Conservation (phyloP, 2,329 filamentous ascomycete species). For the Lizonia empirigonia region DNA sequence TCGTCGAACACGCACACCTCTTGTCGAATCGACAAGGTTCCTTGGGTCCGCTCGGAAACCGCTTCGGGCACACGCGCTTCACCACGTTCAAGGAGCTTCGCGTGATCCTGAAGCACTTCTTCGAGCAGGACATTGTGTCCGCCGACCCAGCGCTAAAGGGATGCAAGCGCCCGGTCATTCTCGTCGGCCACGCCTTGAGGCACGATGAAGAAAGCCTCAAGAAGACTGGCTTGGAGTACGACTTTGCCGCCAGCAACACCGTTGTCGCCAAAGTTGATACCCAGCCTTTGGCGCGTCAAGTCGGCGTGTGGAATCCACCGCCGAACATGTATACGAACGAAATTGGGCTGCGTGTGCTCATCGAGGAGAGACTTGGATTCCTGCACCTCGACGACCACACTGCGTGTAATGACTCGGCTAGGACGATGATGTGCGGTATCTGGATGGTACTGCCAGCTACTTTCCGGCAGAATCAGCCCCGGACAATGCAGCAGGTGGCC, state of each 20-base stretch:
- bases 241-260: constrained; percentile 12
- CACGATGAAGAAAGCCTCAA: constrained; percentile 30
- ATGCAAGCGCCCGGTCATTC: constrained; percentile 25
- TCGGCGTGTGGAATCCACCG: constrained; percentile 3
- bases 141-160: constrained; percentile 3
- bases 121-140: constrained; percentile 18
- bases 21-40: constrained; percentile 9
- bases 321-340: constrained; percentile 5
- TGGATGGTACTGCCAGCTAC: constrained; percentile 17
- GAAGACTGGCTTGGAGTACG: constrained; percentile 20
- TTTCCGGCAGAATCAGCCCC: not conserved
- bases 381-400: constrained; percentile 25
- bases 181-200: constrained; percentile 31
- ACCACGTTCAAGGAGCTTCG: constrained; percentile 19
- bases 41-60: constrained; percentile 25
- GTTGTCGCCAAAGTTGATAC: constrained; percentile 33
- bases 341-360: constrained; percentile 19
- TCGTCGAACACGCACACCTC: constrained; percentile 28
- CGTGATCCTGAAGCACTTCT: constrained; percentile 17
- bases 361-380: constrained; percentile 13
- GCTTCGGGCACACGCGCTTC: constrained; percentile 31
- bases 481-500: constrained; percentile 14
- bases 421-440: constrained; percentile 33
- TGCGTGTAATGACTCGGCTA: constrained; percentile 28
- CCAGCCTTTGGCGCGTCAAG: constrained; percentile 25